Evolutionary conservation across 441 rosid genomes (phyloP), one percentile per base, ranked within the genome.

Genomic region (Gossypium gossypioides): DNA sequence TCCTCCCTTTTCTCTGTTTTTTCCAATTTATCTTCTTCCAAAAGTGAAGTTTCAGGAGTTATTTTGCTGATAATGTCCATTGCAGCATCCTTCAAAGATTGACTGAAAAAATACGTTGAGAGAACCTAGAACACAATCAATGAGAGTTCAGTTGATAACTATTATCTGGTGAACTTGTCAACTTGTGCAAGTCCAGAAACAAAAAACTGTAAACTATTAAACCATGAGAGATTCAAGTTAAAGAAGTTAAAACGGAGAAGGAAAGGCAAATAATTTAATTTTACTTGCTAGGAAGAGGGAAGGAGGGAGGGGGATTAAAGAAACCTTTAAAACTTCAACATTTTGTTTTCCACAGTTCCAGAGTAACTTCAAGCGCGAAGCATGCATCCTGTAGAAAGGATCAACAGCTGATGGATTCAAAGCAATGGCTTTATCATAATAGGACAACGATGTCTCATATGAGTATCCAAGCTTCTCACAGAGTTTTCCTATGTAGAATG

Each of bases 401-500:
- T 96, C 99, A 69, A 90, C 99, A 42, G 98, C 96, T 40, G 86
- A 88, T 32, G 88, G 88, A 82, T 92, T 96, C 86, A 96, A 75
- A 72, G 85, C 71, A 78, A 91, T 89, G 75, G 99, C 98, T 77
- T 84, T 86, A 51, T 85, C 84, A 82, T 89, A 96, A 80, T 88
- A 90, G 63, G 96, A 84, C 69, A 96, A 86, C 12, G 88, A 86
- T 67, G 78, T 79, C 80, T 85, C 90, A 72, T 80, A 86, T 3
- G 91, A 74, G 77, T 85, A 86, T 70, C 92, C 93, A 74, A 96
- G 97, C 88, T 96, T 96, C 81, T 96, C 92, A 79, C 87, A 84
- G 77, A 96, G 98, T 83, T 96, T 96, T 71, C 98, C 99, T 86
- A 96, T 87, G 78, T 96, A 96, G 81, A 96, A 92, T 75, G 98